Base-by-base conservation (phyloP, 2,329 filamentous ascomycete genomes). In the Sarocladium kiliense region DNA sequence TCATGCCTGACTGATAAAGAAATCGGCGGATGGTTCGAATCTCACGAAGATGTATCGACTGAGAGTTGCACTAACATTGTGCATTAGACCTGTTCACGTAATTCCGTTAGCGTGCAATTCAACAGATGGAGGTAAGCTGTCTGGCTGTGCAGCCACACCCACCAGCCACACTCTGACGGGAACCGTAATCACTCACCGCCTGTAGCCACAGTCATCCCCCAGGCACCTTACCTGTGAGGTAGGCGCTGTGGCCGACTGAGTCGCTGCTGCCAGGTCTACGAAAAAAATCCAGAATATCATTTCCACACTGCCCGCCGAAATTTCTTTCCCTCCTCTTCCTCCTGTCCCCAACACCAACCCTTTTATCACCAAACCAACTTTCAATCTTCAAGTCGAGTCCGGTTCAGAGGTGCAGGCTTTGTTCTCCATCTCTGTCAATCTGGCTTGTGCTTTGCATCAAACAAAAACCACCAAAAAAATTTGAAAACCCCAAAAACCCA, bases 401-500 rank as follows among this genome's bases (percentile, higher is more conserved):
- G 74, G 74, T 75, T 76, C 76, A 76, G 77, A 77, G 79, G 78
- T 79, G 77, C 79, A 77, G 74, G 75, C 72, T 70, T 77, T 77
- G 78, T 79, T 74, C 78, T 77, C 74, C 69, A 75, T 79, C 76
- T 80, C 77, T 83, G 79, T 79, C 77, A 53, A 39, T 39, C 50
- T 53, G 50, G 50, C 50, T 53, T 53, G 50, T 53, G 50, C 50
- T 53, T 53, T 34, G 50, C 50, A 67, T 68, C 71, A 71, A 69
- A 70, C 69, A 71, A 80, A 80, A 79, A 72, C 71, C 71, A 73
- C 66, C 71, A 78, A 82, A 84, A 84, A 84, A 84, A 82, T 65
- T 67, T 73, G 74, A 77, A 81, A 84, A 82, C 73, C 70, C 61
- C 66, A 81, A 83, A 78, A 74, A 83, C 85, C 79, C 75, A 78